Conservation (phyloP, 352 stramenopile genomes). For the Globisporangium alternatum region DNA sequence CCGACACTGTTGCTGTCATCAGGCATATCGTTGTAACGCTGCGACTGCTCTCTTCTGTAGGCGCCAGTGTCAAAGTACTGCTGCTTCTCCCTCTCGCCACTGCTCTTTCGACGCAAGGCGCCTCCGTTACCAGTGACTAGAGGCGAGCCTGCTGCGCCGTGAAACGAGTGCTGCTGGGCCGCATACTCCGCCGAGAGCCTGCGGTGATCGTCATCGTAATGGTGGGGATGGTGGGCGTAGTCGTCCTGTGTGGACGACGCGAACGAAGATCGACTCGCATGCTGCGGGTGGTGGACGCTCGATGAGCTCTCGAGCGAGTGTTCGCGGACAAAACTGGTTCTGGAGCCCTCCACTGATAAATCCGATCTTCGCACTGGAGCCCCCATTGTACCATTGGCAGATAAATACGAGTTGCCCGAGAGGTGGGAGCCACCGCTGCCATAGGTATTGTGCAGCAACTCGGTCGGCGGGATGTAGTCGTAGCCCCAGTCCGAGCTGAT, state of each 20-base stretch:
- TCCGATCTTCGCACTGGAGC: slow-evolving; percentile 10
- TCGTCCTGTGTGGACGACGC: slow-evolving; percentile 12
- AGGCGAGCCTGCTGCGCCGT: neutral
- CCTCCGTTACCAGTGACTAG: neutral
- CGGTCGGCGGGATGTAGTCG: slow-evolving; percentile 13
- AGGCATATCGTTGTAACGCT: slow-evolving; percentile 5
- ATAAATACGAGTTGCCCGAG: slow-evolving; percentile 1
- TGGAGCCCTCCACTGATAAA: slow-evolving; percentile 2
- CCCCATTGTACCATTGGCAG: neutral
- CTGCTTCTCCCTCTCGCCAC: neutral
- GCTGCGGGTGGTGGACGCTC: slow-evolving; percentile 3
- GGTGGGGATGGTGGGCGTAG: neutral
- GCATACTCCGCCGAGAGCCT: slow-evolving; percentile 10
- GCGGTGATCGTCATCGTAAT: slow-evolving; percentile 7
- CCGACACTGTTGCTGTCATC: neutral
- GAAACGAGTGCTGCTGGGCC: neutral
- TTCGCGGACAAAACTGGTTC: slow-evolving; percentile 8
- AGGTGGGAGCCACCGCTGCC: neutral
- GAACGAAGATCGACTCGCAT: slow-evolving; percentile 5
- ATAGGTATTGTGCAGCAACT: neutral
- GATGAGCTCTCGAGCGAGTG: slow-evolving; percentile 9
- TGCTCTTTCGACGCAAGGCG: slow-evolving; percentile 1
- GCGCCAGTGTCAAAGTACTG: slow-evolving; percentile 7
- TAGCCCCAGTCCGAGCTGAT: slow-evolving; percentile 41
- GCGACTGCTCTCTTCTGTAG: slow-evolving; percentile 3